Evolutionary conservation across 257 asterid genomes (phyloP), one percentile per base, ranked within the genome.

Genomic region (Nicotiana knightiana): DNA sequence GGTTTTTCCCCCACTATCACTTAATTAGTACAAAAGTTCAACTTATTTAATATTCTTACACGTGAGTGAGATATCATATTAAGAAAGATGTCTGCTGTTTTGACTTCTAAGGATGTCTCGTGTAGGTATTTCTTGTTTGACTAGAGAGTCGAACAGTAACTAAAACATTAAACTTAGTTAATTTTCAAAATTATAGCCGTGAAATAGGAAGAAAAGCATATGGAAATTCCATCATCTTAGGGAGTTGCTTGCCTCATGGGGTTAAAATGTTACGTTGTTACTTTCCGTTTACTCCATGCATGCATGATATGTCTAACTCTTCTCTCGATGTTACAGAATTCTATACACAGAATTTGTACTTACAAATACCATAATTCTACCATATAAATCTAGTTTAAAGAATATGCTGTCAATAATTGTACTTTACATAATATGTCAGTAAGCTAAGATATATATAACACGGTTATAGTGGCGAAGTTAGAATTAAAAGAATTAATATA

Each of bases 271-370:
- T 28, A 28, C 30, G 35, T 71, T 24, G 13, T 71, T 46, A 43
- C 78, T 71, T 71, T 46, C 61, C 79, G 79, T 71, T 46, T 71
- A 71, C 79, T 71, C 59, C 79, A 71, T 71, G 39, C 78, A 24
- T 21, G 5, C 59, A 24, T 70, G 2, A 13, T 17, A 55, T 59
- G 32, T 24, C 78, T 70, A 37, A 71, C 78, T 71, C 78, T 46
- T 13, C 21, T 71, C 37, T 46, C 59, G 37, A 71, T 12, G n/a
- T 70, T 70, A 43, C 77, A 70, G 33, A 21, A 70, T 11, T 16
- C 77, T 70, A 70, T 37, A 68, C 77, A 39, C 10, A 18, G 16
- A 21, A 21, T 18, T 18, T 37, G 18, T 68, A 39, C 57, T 68
- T 37, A 67, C 9, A 68, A 32, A 33, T 32, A 39, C 77, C 58